Conservation (phyloP, 192 early-diverging fungal genomes). For the Geranomyces variabilis region DNA sequence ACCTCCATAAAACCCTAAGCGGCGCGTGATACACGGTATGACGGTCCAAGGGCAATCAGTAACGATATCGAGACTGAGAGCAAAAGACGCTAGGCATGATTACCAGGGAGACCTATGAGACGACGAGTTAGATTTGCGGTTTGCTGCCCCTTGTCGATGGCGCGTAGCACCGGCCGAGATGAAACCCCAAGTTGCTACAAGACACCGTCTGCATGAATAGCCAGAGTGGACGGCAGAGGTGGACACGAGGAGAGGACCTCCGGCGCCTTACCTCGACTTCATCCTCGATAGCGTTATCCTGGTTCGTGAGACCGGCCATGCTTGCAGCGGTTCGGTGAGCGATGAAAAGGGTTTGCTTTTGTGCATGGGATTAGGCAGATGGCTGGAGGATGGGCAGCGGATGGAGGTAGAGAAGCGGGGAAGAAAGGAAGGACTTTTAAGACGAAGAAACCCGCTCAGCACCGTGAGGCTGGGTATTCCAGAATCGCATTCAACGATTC, state of each 20-base stretch:
- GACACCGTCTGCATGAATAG: background rate
- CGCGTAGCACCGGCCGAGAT: background rate
- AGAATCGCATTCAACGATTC: background rate
- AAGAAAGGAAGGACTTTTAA: background rate
- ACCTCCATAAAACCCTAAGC: conserved; percentile 41
- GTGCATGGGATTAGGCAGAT: background rate
- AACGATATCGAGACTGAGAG: background rate
- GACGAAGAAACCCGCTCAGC: background rate
- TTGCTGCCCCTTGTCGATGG: too few relatives aligned
- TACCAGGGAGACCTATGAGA: conserved; percentile 24
- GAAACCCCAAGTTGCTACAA: background rate
- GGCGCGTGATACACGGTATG: background rate
- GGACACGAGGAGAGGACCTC: background rate
- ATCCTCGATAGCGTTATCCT: conserved; percentile 29
- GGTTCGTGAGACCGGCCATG: conserved; percentile 34
- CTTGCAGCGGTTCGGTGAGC: background rate
- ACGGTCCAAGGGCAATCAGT: background rate
- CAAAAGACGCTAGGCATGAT: background rate
- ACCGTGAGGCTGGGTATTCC: background rate
- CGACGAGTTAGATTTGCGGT: background rate
- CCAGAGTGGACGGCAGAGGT: background rate
- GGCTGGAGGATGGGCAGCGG: too few relatives aligned
- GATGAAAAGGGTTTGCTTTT: background rate
- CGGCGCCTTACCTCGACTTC: conserved; percentile 33
- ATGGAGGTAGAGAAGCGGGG: background rate